phyloP scores from a whole-genome alignment of 108 stramenopile genomes.

The Cyclotella baltica region DNA sequence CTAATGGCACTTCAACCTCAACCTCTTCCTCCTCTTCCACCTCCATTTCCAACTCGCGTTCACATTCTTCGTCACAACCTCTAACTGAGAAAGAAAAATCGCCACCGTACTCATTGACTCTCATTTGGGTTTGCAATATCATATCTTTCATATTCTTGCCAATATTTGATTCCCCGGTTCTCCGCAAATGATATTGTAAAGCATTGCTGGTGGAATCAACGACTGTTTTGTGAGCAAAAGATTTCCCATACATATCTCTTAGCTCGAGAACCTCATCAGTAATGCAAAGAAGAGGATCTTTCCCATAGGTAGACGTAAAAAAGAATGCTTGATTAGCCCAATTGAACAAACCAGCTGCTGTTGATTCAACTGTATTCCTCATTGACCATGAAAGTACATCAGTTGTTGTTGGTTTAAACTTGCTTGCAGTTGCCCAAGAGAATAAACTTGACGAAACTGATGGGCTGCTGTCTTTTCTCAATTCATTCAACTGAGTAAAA shows the following conservation, averaged over 20 bases:
- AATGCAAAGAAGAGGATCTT: conserved; percentile 23
- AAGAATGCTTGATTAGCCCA: conserved; percentile 57
- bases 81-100: conserved; percentile 13
- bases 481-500: conserved; percentile 41
- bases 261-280: conserved; percentile 31
- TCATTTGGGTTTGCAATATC: neutral
- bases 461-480: neutral
- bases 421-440: neutral
- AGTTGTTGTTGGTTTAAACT: conserved; percentile 5
- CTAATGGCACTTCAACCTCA: conserved; percentile 48
- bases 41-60: conserved; percentile 61
- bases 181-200: conserved; percentile 21
- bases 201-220: conserved; percentile 5
- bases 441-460: neutral
- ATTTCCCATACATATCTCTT: conserved; percentile 40
- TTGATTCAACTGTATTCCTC: conserved; percentile 59
- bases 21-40: conserved; percentile 56
- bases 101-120: conserved; percentile 20
- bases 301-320: conserved; percentile 31
- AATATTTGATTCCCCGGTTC: conserved; percentile 24
- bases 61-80: conserved; percentile 57
- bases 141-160: neutral
- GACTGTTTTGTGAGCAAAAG: conserved; percentile 15
- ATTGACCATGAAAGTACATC: conserved; percentile 56
- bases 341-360: conserved; percentile 33